A percentile compares a stretch with the other conserved stretches of the same genome.
These are phyloP conservation scores for Solanum appendiculatum DNA, from an alignment of 257 asterid species.

Conservation along the genomic window DNA sequence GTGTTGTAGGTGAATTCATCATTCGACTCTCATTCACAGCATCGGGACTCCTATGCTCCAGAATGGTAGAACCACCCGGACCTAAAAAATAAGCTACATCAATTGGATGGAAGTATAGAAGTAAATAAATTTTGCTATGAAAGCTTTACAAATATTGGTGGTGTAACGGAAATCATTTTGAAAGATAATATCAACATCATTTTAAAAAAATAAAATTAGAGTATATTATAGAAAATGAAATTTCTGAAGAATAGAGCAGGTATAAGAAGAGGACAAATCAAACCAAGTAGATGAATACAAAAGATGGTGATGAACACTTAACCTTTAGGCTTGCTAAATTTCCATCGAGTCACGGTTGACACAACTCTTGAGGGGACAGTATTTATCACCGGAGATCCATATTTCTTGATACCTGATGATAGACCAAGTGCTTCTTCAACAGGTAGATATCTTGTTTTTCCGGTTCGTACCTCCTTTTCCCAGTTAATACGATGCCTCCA, in stretches of 20 bases:
- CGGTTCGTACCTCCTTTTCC: slow-evolving; percentile 32
- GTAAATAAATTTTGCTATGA: neutral
- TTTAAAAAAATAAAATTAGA: neutral
- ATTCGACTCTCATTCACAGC: slow-evolving; percentile 2
- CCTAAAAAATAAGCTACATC: slow-evolving; percentile 16
- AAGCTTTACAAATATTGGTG: neutral
- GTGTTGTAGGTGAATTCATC: neutral
- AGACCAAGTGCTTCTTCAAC: slow-evolving; percentile 40
- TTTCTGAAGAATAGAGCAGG: neutral
- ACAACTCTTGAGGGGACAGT: neutral
- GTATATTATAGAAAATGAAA: neutral
- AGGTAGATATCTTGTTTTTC: slow-evolving; percentile 40
- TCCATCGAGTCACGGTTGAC: too few species aligned
- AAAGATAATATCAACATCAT: neutral
- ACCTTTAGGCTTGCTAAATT: neutral
- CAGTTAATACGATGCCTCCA: slow-evolving; percentile 8
- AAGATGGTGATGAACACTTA: neutral
- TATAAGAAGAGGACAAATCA: neutral
- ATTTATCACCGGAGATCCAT: neutral
- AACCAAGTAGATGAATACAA: neutral
- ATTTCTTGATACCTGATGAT: slow-evolving; percentile 16
- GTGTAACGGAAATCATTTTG: neutral
- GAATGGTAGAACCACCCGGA: slow-evolving; percentile 2
- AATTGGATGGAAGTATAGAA: neutral
- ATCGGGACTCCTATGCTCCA: slow-evolving; percentile 4